Percentiles rank a stretch among this genome's conserved stretches.
These are phyloP conservation scores for Myriangium duriaei DNA, from an alignment of 2,329 filamentous ascomycete species.

Conservation along the genomic window DNA sequence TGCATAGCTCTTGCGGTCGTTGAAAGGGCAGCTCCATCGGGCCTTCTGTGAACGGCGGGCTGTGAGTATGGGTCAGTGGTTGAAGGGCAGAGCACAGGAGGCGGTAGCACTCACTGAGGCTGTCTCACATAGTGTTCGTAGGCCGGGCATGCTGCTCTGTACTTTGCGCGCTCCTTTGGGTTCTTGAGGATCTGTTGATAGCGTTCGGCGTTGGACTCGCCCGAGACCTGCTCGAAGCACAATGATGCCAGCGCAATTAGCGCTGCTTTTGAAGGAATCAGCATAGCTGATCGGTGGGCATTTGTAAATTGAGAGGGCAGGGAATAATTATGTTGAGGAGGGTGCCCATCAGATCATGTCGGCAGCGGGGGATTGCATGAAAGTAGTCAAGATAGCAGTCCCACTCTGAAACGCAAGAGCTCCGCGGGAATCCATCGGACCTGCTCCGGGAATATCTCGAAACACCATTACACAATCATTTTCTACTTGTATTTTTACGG, in stretches of 20 bases:
- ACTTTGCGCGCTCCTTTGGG: conserved; percentile 20
- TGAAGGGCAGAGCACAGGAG: no score
- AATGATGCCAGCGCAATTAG: conserved; percentile 20
- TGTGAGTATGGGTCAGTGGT: conserved; percentile 27
- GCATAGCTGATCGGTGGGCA: no score
- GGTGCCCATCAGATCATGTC: no score
- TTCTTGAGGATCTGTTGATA: conserved; percentile 16
- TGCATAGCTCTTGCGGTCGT: conserved; percentile 65
- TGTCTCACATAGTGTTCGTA: conserved; percentile 28
- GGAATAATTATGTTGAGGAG: no score
- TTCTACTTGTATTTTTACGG: no score
- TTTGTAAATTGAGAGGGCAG: no score
- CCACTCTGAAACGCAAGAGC: no score
- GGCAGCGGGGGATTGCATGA: no score
- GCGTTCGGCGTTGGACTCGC: conserved; percentile 12
- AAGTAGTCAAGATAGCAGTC: no score
- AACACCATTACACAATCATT: no score
- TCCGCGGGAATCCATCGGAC: no score
- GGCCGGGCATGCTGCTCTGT: conserved; percentile 25
- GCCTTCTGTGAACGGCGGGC: conserved; percentile 67
- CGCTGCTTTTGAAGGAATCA: conserved; percentile 16
- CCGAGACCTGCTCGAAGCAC: conserved; percentile 16
- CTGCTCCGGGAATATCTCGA: no score
- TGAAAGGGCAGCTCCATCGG: conserved; percentile 74
- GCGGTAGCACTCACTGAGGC: conserved; percentile 22